These are phyloP conservation scores for Apiotrichum veenhuisii DNA, from an alignment of 1,284 basidiomycete species.

Conservation along the genomic window DNA sequence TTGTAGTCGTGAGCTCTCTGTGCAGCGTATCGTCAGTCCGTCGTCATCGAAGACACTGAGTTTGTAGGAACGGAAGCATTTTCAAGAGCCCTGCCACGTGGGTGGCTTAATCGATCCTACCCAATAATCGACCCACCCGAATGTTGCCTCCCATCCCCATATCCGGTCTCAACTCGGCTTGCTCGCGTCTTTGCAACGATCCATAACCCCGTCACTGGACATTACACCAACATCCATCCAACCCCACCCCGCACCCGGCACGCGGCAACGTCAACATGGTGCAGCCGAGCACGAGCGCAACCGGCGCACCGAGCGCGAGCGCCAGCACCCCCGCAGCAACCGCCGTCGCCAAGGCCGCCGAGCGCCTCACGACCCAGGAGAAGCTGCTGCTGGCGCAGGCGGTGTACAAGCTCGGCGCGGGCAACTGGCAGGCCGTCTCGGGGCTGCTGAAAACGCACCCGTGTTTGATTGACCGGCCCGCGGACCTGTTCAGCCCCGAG, in stretches of 20 bases:
- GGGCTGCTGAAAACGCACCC: constrained; percentile 58
- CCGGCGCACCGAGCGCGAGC: too few species aligned
- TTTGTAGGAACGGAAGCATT: neutral
- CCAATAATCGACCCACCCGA: too few species aligned
- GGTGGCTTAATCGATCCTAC: too few species aligned
- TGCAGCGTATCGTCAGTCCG: neutral
- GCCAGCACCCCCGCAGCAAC: neutral
- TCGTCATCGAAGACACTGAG: neutral
- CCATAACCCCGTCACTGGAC: neutral
- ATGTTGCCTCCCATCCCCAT: neutral
- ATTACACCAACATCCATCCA: neutral
- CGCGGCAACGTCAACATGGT: constrained; percentile 7
- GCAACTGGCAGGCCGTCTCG: constrained; percentile 67
- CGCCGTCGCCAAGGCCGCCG: constrained; percentile 5
- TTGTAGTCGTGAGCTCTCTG: neutral
- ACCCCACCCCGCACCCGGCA: too few species aligned
- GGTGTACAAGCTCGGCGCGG: constrained; percentile 74
- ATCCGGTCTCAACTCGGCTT: too few species aligned
- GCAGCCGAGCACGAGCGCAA: neutral
- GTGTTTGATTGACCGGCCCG: constrained; percentile 55
- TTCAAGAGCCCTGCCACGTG: neutral
- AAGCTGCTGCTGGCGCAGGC: constrained; percentile 74
- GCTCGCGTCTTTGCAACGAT: too few species aligned
- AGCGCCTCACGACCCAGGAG: constrained; percentile 41
- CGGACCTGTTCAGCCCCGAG: constrained; percentile 63